phyloP scores from a whole-genome alignment of 257 asterid genomes.

The Jaltomata sinuosa region DNA sequence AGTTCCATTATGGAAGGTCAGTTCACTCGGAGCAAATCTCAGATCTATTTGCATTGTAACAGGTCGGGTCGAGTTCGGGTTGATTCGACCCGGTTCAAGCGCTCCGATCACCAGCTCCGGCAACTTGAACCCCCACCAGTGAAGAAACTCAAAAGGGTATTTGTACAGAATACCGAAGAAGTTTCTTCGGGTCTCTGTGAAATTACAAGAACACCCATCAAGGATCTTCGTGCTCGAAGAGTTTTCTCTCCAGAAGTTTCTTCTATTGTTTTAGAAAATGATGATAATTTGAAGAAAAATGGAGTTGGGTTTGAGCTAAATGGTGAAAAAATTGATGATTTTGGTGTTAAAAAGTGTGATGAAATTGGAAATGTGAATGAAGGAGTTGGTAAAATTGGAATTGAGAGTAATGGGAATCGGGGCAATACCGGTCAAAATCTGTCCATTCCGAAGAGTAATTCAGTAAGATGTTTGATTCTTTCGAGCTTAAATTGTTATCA shows the following conservation, averaged over 20 bases:
- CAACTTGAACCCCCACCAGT: background rate
- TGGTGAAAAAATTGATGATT: background rate
- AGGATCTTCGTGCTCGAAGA: slow-evolving; percentile 45
- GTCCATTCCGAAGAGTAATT: background rate
- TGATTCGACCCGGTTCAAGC: background rate
- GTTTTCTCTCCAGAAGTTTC: slow-evolving; percentile 27
- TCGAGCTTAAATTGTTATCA: background rate
- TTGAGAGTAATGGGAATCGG: background rate
- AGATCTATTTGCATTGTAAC: slow-evolving; percentile 18
- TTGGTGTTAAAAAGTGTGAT: background rate
- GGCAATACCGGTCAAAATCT: background rate
- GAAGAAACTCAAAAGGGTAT: background rate
- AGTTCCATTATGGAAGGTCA: slow-evolving; percentile 6
- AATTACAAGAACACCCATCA: slow-evolving; percentile 16
- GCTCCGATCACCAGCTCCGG: background rate
- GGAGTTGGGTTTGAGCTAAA: background rate
- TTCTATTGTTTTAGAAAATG: slow-evolving; percentile 10
- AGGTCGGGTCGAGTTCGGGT: slow-evolving; percentile 28
- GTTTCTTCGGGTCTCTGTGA: slow-evolving; percentile 15
- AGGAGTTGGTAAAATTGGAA: background rate
- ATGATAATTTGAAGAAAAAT: background rate
- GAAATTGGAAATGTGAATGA: background rate
- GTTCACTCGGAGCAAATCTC: slow-evolving; percentile 45
- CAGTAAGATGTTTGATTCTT: background rate
- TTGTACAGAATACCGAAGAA: background rate